phyloP scores from a whole-genome alignment of 805 yeast genomes.

The Candida sanyiensis region DNA sequence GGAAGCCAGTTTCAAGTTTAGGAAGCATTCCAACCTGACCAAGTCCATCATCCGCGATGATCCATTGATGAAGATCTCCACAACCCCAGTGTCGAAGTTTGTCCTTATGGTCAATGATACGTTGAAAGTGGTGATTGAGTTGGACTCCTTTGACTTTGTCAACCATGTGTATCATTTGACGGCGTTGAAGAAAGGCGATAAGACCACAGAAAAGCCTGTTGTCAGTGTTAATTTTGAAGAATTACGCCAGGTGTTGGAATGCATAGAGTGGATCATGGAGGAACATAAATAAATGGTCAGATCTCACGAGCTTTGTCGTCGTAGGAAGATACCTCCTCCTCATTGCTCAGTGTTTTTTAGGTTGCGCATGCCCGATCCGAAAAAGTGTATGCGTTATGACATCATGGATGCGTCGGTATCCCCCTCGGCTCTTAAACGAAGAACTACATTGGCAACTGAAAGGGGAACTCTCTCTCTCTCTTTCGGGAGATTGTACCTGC shows the following conservation, averaged over 20 bases:
- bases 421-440: no score
- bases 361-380: no score
- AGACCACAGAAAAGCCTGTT: constrained; percentile 30
- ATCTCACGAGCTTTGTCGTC: background rate
- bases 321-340: background rate
- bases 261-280: constrained; percentile 48
- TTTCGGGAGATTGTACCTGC: no score
- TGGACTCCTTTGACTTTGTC: constrained; percentile 23
- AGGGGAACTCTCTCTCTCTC: no score
- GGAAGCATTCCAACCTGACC: constrained; percentile 16
- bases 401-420: no score
- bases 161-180: constrained; percentile 15
- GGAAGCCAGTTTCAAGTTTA: constrained; percentile 12
- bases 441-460: no score
- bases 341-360: background rate
- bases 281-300: constrained; percentile 6
- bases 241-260: constrained; percentile 46
- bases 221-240: constrained; percentile 46
- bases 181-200: constrained; percentile 19
- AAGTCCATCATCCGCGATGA: constrained; percentile 11
- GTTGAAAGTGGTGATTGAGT: constrained; percentile 11
- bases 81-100: constrained; percentile 28
- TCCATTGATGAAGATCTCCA: constrained; percentile 17
- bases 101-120: constrained; percentile 21
- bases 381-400: no score